Evolutionary conservation across 2,329 filamentous ascomycete species (phyloP), one percentile per base, ranked within the genome.

Genomic region (Pseudogymnoascus sp.): DNA sequence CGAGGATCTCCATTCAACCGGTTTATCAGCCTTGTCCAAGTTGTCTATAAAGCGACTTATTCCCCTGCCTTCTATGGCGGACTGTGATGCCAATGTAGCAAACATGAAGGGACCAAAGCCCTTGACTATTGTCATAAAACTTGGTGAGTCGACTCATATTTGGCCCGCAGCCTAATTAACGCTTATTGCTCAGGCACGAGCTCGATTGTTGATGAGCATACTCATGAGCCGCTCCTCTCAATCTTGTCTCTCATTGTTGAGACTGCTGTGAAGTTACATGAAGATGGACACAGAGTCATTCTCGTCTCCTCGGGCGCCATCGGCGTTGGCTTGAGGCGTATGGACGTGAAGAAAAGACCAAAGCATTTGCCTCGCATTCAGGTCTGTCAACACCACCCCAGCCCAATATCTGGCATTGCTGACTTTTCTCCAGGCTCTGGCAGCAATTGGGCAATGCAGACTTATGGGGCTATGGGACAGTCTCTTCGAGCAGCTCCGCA

Each of bases 241-340:
- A 96, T 92, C 69, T 80, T 99, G 63, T 93, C 90, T 65, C 81
- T 93, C 64, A 97, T 99, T 67, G 95, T 97, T 67, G 92, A 97
- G 77, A 97, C 95, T 18, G 92, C 91, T 12, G 89, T 93, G 61
- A 90, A 87, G 72, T 81, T 99, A 45, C 87, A 88, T 68, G 89
- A 93, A 75, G 89, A 96, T 86, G 95, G 95, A 59, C 93, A 99
- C 75, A 87, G 88, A 70, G 95, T 99, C 60, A 88, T 99, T 75
- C 90, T 99, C 67, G 96, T 97, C 66, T 99, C 95, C 2, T 99
- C 95, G 0, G 95, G 95, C 64, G 95, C 95, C 74, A 96, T 99
- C 75, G 95, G 93, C 63, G 92, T 99, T 65, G 95, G 93, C 5
- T 81, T 99, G 65, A 86, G 90, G 63, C 86, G 92, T 65, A 96